phyloP scores from a whole-genome alignment of 2,329 filamentous ascomycete genomes.

The Penicillium italicum region DNA sequence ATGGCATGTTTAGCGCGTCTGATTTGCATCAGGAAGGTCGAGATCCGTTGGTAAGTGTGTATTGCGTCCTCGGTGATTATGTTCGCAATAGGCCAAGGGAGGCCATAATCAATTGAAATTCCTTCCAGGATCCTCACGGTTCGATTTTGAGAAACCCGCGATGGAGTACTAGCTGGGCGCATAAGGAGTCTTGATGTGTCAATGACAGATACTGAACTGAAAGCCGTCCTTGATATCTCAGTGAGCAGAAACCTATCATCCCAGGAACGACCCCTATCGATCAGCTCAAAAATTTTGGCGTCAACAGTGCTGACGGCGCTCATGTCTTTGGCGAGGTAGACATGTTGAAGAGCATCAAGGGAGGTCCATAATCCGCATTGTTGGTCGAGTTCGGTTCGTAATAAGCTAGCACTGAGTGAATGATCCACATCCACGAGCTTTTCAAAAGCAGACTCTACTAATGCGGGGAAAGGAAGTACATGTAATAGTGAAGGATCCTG shows the following conservation, averaged over 20 bases:
- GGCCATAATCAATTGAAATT: conserved; percentile 64
- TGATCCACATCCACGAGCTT: conserved; percentile 75
- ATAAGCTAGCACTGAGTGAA: conserved; percentile 61
- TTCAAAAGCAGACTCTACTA: conserved; percentile 68
- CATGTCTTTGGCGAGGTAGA: conserved; percentile 77
- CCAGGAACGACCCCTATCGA: conserved; percentile 65
- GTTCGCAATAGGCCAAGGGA: conserved; percentile 65
- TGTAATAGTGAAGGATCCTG: conserved; percentile 31
- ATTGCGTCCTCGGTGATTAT: conserved; percentile 66
- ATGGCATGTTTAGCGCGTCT: conserved; percentile 67
- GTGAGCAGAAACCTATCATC: conserved; percentile 78
- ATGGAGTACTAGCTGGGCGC: conserved; percentile 44
- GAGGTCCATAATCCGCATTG: conserved; percentile 64
- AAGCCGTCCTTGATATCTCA: conserved; percentile 70
- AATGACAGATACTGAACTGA: conserved; percentile 51
- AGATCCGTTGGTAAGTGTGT: conserved; percentile 65
- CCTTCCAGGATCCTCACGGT: conserved; percentile 62
- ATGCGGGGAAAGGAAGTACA: conserved; percentile 53
- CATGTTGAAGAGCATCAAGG: conserved; percentile 62
- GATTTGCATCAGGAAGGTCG: conserved; percentile 73
- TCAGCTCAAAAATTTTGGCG: conserved; percentile 66
- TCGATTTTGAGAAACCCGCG: conserved; percentile 44
- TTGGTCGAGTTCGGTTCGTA: conserved; percentile 65
- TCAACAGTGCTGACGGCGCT: conserved; percentile 64
- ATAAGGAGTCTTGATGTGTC: conserved; percentile 63